Base-by-base conservation (phyloP, 768 basidiomycete species). In the Agrocybe praecox region DNA sequence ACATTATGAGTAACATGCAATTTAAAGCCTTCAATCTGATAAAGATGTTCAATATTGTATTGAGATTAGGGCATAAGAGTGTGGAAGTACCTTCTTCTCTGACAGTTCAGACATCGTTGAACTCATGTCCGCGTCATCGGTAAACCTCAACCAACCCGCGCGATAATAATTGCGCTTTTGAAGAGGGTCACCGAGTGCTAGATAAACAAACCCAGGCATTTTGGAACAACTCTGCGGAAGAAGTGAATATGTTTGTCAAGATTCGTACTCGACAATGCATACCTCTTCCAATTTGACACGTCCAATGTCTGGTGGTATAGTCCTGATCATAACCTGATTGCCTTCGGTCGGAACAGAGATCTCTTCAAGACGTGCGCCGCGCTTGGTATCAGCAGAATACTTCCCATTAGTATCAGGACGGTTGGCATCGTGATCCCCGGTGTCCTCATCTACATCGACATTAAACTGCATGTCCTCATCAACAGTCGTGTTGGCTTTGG, bases 161-260 rank as follows among this genome's bases (percentile, higher is more conserved):
- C 96, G 91, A 68, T 96, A 94, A 69, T 91, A 98, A 64, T 91
- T 92, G 57, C 94, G 87, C 74, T 96, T 96, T 71, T 94, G 92
- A 42, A 93, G 74, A 10, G 96, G 96, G 62, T 98, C 96, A 23
- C 93, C 94, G 0, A 98, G 75, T 9, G 94, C 94, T 15, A 98
- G 83, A 71, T 96, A 90, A 46, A 92, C 77, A 69, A 88, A 98
- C 2, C 95, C 96, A 5, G 88, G 82, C 53, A 93, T 77, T 63
- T 84, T 86, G 56, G 80, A 75, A 65, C 90, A 91, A 34, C 89
- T 84, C 96, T 97, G 60, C 1, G 29, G 29, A 53, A 21, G 43
- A 62, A 18, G 40, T 34, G 43, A 50, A 48, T 34, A 47, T 18
- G 46, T 26, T 15, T 19, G 43, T 49, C 22, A 49, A 59, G 34